These are phyloP conservation scores for Claviceps sp. DNA, from an alignment of 2,329 filamentous ascomycete species.

Conservation along the genomic window DNA sequence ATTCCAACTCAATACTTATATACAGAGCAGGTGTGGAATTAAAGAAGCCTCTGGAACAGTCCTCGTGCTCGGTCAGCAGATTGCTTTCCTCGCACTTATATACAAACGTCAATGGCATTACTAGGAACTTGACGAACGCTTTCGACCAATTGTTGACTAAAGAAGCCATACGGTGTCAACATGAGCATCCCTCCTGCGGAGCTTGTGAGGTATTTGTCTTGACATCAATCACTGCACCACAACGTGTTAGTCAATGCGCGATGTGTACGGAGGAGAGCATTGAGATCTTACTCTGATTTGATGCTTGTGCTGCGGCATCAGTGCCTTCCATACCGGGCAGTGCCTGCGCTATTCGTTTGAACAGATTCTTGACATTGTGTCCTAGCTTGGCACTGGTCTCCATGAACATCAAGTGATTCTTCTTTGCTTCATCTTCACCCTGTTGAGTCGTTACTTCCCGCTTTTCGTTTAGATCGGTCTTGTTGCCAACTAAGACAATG, in stretches of 20 bases:
- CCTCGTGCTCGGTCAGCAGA: neutral
- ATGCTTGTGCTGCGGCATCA: slow-evolving; percentile 58
- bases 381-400: slow-evolving; percentile 97
- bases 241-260: slow-evolving; percentile 11
- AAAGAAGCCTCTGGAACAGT: neutral
- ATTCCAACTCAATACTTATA: no score
- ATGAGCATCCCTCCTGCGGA: slow-evolving; percentile 56
- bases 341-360: slow-evolving; percentile 95
- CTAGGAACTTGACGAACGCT: neutral
- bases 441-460: slow-evolving; percentile 92
- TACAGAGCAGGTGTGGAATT: neutral
- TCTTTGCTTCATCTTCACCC: slow-evolving; percentile 95
- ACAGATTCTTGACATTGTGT: slow-evolving; percentile 94
- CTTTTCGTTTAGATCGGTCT: slow-evolving; percentile 98
- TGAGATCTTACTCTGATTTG: slow-evolving; percentile 57
- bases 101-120: neutral
- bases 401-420: slow-evolving; percentile 96
- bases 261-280: neutral
- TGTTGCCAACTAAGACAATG: slow-evolving; percentile 96
- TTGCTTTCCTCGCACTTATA: neutral
- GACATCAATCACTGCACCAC: slow-evolving; percentile 69
- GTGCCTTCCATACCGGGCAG: slow-evolving; percentile 94
- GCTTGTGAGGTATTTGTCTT: slow-evolving; percentile 63
- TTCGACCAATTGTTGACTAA: neutral
- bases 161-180: slow-evolving; percentile 13